Percentiles rank a stretch among this genome's conserved stretches.
Conservation (phyloP, 2,329 filamentous ascomycete species). For the Ophidiomyces ophidiicola region DNA sequence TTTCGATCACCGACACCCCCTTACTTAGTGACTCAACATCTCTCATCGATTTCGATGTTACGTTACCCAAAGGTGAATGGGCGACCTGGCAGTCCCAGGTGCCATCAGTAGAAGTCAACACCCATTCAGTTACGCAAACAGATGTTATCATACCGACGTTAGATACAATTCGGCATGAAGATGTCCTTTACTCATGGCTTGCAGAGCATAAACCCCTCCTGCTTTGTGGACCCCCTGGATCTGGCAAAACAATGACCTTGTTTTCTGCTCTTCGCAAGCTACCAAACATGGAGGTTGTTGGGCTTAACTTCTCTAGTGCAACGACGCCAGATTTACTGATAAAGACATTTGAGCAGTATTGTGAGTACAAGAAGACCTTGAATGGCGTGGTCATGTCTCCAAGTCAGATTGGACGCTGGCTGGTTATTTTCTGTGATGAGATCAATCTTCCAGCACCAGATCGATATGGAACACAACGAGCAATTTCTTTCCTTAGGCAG, state of each 20-base stretch:
- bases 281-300: constrained; percentile 97
- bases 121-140: constrained; percentile 93
- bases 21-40: constrained; percentile 65
- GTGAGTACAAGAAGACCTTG: constrained; percentile 97
- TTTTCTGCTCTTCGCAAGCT: constrained; percentile 95
- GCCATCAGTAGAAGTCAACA: constrained; percentile 90
- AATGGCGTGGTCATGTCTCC: constrained; percentile 93
- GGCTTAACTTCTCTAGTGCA: constrained; percentile 97
- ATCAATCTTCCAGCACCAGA: constrained; percentile 98
- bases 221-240: constrained; percentile 92
- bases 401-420: constrained; percentile 91
- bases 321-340: constrained; percentile 95
- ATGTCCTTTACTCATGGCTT: constrained; percentile 98
- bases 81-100: constrained; percentile 89
- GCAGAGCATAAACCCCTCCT: constrained; percentile 96
- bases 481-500: constrained; percentile 93
- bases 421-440: constrained; percentile 98
- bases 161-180: constrained; percentile 93
- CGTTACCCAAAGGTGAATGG: constrained; percentile 79
- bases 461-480: constrained; percentile 92
- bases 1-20: constrained; percentile 78
- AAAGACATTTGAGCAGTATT: constrained; percentile 99
- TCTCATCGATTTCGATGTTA: constrained; percentile 90
- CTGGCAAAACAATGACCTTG: constrained; percentile 98
- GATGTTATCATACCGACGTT: constrained; percentile 97